Percentiles rank a stretch among this genome's conserved stretches.
phyloP scores from a whole-genome alignment of 306 rosid genomes.

The Arachis stenosperma region DNA sequence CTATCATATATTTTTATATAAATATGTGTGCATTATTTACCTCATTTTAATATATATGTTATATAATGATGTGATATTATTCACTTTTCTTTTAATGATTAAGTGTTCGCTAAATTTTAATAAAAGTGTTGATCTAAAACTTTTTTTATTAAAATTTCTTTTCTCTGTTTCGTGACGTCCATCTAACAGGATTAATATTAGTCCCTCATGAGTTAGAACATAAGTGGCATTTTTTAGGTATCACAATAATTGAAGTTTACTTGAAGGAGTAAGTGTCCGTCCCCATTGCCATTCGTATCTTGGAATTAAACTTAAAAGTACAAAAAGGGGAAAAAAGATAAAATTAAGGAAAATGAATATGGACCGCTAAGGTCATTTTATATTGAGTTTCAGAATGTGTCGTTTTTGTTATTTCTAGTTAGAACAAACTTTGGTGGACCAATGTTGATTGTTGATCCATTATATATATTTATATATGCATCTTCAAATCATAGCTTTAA shows the following conservation, averaged over 20 bases:
- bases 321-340: neutral
- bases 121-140: no score
- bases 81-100: no score
- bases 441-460: neutral
- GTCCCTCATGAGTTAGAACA: neutral
- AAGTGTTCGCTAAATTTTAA: no score
- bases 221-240: neutral
- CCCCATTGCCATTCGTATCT: neutral
- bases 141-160: no score
- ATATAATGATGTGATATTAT: no score
- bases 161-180: no score
- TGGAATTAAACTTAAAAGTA: neutral
- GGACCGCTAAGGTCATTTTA: neutral
- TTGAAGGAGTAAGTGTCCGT: neutral
- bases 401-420: neutral
- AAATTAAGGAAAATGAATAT: neutral
- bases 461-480: neutral
- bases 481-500: neutral
- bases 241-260: conserved; percentile 1
- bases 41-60: no score
- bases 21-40: no score
- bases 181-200: no score
- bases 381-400: neutral
- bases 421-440: neutral
- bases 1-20: no score